phyloP scores from a whole-genome alignment of 495 filamentous ascomycete genomes.

The Tricharina praecox region DNA sequence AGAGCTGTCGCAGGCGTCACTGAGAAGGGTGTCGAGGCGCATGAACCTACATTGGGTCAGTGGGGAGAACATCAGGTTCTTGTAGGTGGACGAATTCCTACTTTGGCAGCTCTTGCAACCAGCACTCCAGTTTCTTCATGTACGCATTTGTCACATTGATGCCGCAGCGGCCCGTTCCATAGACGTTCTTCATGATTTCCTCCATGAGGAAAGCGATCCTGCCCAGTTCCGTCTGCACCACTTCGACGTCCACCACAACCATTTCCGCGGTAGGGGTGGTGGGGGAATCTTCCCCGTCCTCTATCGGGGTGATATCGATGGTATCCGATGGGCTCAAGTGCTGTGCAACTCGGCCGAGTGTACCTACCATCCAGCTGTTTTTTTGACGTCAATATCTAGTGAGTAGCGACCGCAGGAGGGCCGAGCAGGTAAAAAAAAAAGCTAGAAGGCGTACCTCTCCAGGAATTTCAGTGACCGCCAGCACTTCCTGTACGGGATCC shows the following conservation, averaged over 20 bases:
- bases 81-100: too few species aligned
- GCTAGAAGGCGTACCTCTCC: conserved; percentile 4
- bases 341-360: conserved; percentile 1
- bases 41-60: too few species aligned
- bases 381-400: too few species aligned
- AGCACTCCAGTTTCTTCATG: background rate
- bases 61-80: too few species aligned
- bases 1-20: background rate
- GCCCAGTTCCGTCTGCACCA: conserved; percentile 1
- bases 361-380: conserved; percentile 1
- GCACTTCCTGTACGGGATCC: conserved; percentile 2
- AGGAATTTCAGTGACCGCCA: conserved; percentile 4
- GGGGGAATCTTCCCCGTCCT: too few species aligned
- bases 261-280: background rate
- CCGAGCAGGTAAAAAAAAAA: background rate
- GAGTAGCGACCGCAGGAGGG: background rate
- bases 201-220: background rate
- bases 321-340: too few species aligned
- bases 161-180: background rate
- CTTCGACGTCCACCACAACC: background rate
- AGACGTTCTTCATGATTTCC: conserved; percentile 1
- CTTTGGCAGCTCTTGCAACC: background rate
- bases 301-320: too few species aligned
- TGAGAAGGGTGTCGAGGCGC: background rate
- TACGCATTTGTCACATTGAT: background rate